Evolutionary conservation across 1,139 yeast species (phyloP).

Genomic region (Eremothecium cymbalariae): DNA sequence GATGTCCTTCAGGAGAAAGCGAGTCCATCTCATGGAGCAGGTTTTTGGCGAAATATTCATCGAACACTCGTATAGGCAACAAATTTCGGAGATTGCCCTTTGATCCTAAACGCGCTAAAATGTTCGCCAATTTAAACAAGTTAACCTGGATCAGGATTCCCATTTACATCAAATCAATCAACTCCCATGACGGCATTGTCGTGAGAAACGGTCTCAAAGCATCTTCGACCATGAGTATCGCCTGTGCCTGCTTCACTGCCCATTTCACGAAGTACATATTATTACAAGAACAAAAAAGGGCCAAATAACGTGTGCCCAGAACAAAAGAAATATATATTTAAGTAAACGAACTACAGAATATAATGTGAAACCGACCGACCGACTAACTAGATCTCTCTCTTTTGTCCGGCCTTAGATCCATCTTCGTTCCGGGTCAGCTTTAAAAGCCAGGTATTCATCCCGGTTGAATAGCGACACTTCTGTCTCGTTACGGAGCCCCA

Average conservation of each 20-base stretch:
- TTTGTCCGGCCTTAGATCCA: conserved; percentile 47
- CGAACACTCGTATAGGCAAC: conserved; percentile 10
- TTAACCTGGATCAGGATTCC: conserved; percentile 63
- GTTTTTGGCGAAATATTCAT: conserved; percentile 23
- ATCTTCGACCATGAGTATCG: conserved; percentile 22
- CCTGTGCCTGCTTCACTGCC: conserved; percentile 27
- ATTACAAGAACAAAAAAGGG: not conserved
- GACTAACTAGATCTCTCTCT: too few species aligned
- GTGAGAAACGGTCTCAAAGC: conserved; percentile 52
- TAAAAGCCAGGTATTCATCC: conserved; percentile 57
- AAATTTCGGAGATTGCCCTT: conserved; percentile 34
- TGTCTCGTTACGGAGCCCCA: conserved; percentile 81
- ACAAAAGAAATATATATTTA: not conserved
- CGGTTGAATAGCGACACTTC: conserved; percentile 74
- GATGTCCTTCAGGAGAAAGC: not conserved
- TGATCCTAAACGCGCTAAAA: conserved; percentile 36
- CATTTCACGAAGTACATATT: conserved; percentile 12
- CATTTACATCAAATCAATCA: conserved; percentile 54
- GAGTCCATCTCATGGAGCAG: conserved; percentile 17
- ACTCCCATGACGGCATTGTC: conserved; percentile 67
- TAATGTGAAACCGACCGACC: not conserved
- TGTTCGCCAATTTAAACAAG: conserved; percentile 44
- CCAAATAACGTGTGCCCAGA: not conserved
- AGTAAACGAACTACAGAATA: conserved; percentile 4
- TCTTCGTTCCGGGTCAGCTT: conserved; percentile 79